Base-by-base conservation (phyloP, 129 eudicot species). In the Flaveria linearis region DNA sequence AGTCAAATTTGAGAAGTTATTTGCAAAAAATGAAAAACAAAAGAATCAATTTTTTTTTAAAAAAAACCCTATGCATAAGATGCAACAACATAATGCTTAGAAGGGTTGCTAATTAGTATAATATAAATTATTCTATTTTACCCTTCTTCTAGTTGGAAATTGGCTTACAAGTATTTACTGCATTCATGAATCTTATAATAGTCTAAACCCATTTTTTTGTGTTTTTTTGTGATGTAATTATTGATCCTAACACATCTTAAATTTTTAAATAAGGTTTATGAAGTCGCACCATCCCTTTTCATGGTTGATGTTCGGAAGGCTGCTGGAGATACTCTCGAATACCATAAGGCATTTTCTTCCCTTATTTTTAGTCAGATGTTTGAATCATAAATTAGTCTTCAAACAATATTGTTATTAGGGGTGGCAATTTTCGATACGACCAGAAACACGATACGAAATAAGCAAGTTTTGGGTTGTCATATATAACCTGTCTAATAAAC, bases 221-320 rank as follows among this genome's bases (percentile, higher is more conserved):
- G n/a, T 7, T 23, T 46, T 26, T 58, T n/a, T 39, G 36, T 61
- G 36, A 77, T 68, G 68, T 41, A 30, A 53, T 78, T 30, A 17
- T 60, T 20, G 77, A 78, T 20, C 43, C 45, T 56, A 41, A 77
- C 49, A 41, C 53, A 9, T 46, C 5, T 18, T 22, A 8, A 51
- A 74, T 30, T 67, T 47, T 73, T 52, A 57, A 46, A 64, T 2
- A 26, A 95, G 99, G 92, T 95, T 22, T 95, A 76, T 83, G 97
- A 95, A 84, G 98, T 92, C 25, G 97, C 96, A 17, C 89, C 96
- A 36, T 87, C 96, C 39, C 94, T 95, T 76, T 95, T 83, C 80
- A 95, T 95, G 99, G 96, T 91, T 62, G 97, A 95, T 85, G 99
- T 91, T 77, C 89, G 97, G 42, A 95, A 95, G 81, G 99, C 97